Conservation (phyloP, 805 yeast species). For the Blastobotrys robertii region DNA sequence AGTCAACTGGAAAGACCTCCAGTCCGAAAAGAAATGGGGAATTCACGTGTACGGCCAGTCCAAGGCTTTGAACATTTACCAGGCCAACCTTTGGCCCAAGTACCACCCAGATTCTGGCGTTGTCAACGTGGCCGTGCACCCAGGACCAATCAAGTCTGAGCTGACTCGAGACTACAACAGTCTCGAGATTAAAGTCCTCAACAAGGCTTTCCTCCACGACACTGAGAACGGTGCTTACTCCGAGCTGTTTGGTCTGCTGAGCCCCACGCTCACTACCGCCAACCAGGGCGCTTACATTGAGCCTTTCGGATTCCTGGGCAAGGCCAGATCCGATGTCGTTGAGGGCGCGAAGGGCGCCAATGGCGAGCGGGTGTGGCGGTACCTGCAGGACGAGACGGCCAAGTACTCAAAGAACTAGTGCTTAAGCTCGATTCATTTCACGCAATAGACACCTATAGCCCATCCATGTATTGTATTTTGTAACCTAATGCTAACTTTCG, state of each 20-base stretch:
- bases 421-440: neutral
- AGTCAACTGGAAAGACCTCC: constrained; percentile 25
- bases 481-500: neutral
- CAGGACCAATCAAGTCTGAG: constrained; percentile 33
- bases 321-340: constrained; percentile 29
- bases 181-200: neutral
- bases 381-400: neutral
- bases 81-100: constrained; percentile 29
- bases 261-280: constrained; percentile 28
- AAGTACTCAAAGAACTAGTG: neutral
- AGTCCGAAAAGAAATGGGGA: neutral
- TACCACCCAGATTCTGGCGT: constrained; percentile 26
- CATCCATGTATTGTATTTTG: neutral
- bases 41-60: constrained; percentile 32
- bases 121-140: constrained; percentile 32
- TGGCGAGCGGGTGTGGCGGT: constrained; percentile 22
- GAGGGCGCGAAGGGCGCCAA: constrained; percentile 26
- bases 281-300: constrained; percentile 31
- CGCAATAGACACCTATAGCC: too few species aligned
- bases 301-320: constrained; percentile 36
- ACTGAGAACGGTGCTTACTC: constrained; percentile 35
- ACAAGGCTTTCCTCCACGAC: constrained; percentile 10
- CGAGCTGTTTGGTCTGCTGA: constrained; percentile 35
- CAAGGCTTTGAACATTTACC: constrained; percentile 34
- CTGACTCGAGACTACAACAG: neutral